These are phyloP conservation scores for Diutina mesorugosa DNA, from an alignment of 1,139 yeast genomes.

Conservation along the genomic window DNA sequence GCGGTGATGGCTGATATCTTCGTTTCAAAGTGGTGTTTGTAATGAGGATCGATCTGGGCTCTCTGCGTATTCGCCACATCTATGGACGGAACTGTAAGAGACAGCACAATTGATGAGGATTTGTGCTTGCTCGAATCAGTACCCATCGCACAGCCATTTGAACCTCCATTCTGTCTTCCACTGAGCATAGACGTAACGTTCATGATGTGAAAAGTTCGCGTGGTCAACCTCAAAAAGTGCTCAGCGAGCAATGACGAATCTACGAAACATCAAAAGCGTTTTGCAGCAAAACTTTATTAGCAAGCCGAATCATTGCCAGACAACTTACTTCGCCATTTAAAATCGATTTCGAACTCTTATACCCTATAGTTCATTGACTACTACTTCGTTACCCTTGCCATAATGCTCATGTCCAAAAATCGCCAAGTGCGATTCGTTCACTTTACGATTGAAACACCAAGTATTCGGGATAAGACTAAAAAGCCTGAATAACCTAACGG, in stretches of 20 bases:
- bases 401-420: too few relatives aligned
- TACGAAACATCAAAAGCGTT: too few relatives aligned
- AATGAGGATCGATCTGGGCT: neutral
- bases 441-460: too few relatives aligned
- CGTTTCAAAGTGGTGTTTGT: neutral
- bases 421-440: too few relatives aligned
- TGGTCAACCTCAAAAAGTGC: neutral
- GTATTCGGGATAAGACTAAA: too few relatives aligned
- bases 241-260: neutral
- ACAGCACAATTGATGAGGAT: neutral
- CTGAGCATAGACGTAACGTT: neutral
- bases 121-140: neutral
- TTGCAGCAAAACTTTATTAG: too few relatives aligned
- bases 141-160: neutral
- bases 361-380: too few relatives aligned
- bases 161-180: neutral
- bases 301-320: too few relatives aligned
- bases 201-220: constrained; percentile 1
- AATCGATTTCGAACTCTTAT: too few relatives aligned
- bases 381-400: too few relatives aligned
- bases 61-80: neutral
- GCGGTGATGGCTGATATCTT: neutral
- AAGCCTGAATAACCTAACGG: too few relatives aligned
- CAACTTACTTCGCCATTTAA: too few relatives aligned
- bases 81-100: neutral